phyloP scores from a whole-genome alignment of 306 rosid genomes.

The Glycyrrhiza uralensis region DNA sequence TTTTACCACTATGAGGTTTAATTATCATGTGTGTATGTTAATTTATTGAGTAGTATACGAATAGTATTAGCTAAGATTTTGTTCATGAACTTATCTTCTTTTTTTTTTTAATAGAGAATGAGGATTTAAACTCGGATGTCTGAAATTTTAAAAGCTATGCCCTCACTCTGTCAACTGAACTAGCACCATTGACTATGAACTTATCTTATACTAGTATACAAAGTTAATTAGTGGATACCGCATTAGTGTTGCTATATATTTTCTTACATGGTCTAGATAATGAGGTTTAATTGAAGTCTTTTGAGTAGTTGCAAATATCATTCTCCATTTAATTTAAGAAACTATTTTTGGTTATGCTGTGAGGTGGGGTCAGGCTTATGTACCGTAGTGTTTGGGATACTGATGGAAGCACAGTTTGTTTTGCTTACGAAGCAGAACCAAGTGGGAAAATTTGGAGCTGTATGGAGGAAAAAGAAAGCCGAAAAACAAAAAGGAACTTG shows the following conservation, averaged over 20 bases:
- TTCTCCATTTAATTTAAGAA: not conserved
- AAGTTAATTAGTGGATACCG: not conserved
- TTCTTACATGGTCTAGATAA: not conserved
- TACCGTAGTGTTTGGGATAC: conserved; percentile 21
- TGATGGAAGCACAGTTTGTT: conserved; percentile 24
- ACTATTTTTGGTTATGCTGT: conserved; percentile 11
- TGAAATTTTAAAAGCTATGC: no score
- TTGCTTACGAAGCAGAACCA: conserved; percentile 28
- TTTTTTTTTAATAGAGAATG: no score
- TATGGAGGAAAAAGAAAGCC: conserved; percentile 45
- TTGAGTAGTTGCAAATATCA: not conserved
- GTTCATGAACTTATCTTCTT: no score
- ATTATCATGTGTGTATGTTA: no score
- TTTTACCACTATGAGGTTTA: no score
- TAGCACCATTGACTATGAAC: not conserved
- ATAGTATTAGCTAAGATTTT: no score
- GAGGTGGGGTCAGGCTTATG: conserved; percentile 20
- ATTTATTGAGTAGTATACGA: no score
- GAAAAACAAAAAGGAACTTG: conserved; percentile 60
- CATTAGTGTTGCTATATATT: not conserved
- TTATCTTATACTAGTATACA: not conserved
- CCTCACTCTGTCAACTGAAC: no score
- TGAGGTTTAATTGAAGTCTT: not conserved
- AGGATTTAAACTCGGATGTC: no score
- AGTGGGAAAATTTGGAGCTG: conserved; percentile 33